Conservation (phyloP, 2,329 filamentous ascomycete genomes). For the Lasiodiplodia gonubiensis region DNA sequence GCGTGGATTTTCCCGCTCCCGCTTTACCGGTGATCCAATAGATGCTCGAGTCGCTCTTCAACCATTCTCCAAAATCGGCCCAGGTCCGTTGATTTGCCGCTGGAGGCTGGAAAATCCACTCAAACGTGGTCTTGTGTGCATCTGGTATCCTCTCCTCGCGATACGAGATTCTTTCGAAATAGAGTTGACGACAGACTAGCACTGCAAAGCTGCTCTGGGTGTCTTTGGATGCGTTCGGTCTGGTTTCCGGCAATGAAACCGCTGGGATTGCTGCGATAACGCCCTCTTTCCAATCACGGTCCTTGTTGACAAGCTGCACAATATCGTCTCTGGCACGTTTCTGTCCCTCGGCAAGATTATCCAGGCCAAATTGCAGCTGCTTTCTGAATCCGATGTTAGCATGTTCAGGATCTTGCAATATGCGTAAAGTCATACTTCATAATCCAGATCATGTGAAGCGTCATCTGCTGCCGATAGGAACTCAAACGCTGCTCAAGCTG, state of each 20-base stretch:
- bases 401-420: not conserved
- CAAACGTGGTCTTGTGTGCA: slow-evolving; percentile 25
- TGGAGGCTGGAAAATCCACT: slow-evolving; percentile 24
- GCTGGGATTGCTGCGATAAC: not conserved
- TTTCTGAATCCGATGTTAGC: not conserved
- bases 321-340: not conserved
- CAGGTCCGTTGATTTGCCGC: too few relatives aligned
- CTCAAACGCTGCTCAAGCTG: not conserved
- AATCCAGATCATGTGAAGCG: not conserved
- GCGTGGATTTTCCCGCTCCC: slow-evolving; percentile 55
- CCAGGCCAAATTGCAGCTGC: not conserved
- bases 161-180: not conserved
- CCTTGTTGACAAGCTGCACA: not conserved
- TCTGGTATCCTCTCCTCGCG: slow-evolving; percentile 22
- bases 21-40: slow-evolving; percentile 52
- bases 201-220: not conserved
- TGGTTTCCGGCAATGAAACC: not conserved
- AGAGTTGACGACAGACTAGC: slow-evolving; percentile 10
- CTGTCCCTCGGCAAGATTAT: not conserved
- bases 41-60: slow-evolving; percentile 21
- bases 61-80: slow-evolving; percentile 31
- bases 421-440: not conserved
- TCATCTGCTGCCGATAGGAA: not conserved
- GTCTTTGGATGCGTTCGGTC: not conserved
- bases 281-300: not conserved